Base-by-base conservation (phyloP, 805 yeast species). In the Zygosaccharomyces pseudorouxii region DNA sequence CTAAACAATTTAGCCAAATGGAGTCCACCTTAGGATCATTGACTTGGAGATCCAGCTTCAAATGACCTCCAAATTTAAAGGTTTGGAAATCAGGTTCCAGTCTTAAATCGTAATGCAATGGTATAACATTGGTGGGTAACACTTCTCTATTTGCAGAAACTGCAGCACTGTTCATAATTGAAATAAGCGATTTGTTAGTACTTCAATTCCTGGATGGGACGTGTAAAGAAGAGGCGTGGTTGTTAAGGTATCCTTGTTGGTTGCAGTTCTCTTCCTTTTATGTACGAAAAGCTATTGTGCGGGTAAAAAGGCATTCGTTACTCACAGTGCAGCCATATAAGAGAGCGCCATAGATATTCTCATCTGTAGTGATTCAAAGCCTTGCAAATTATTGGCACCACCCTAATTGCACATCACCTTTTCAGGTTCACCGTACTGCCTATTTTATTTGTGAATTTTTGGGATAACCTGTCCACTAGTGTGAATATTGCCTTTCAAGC, bases 71-170 rank as follows among this genome's bases (percentile, higher is more conserved):
- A 58, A 79, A 83, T 49, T 76, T 81, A 72, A 82, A 82, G 9
- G 76, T 74, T 42, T 72, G 72, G 50, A 82, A 76, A 56, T 72
- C 60, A 33, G 95, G 89, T 58, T 81, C 83, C 46, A 81, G 70
- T 16, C 81, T 75, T 29, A 93, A 65, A 47, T 80, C 78, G 64
- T 93, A 92, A 67, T 86, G 86, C 30, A 71, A 57, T 30, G 99
- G 97, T 50, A 75, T 75, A 52, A 89, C 84, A 46, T 77, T 71
- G 42, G 72, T 71, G 57, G 87, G 95, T 52, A 81, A 78, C 37
- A 73, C 64, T 56, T 73, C 76, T 59, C 76, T 71, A 38, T 62
- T 53, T 20, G 48, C 40, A 30, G 46, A 35, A 20, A 47, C 46
- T 10, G 43, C 28, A 20, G 44, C 50, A 20, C 50, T 50, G 37